phyloP scores from a whole-genome alignment of 1,284 basidiomycete genomes.

The Cryptococcus amylolentus region DNA sequence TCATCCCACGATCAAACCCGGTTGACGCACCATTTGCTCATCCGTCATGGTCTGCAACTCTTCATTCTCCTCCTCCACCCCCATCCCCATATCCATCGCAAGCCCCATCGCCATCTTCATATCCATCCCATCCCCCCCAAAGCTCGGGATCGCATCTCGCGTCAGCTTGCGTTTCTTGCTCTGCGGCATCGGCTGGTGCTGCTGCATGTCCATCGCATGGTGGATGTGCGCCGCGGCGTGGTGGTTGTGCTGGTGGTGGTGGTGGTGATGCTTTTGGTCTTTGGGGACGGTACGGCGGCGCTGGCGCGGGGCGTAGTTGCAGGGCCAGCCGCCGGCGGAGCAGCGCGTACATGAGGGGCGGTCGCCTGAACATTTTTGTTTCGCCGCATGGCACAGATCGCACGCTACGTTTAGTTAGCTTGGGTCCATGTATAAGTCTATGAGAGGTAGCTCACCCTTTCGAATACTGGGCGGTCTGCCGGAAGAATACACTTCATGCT shows the following conservation, averaged over 20 bases:
- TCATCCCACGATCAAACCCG: not conserved
- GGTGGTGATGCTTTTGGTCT: constrained; percentile 30
- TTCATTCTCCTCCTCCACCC: constrained; percentile 44
- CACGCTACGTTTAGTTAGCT: not conserved
- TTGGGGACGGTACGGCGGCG: constrained; percentile 47
- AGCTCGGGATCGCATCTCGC: constrained; percentile 24
- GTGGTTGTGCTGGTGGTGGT: constrained; percentile 17
- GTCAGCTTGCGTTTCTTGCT: constrained; percentile 44
- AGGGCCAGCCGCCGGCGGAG: constrained; percentile 44
- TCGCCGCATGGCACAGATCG: constrained; percentile 1
- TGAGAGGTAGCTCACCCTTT: constrained; percentile 31
- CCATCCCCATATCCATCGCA: constrained; percentile 45
- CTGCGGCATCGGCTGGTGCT: constrained; percentile 2
- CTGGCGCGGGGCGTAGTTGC: constrained; percentile 47
- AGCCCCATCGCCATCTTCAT: constrained; percentile 47
- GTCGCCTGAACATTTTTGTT: constrained; percentile 48
- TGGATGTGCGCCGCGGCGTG: constrained; percentile 12
- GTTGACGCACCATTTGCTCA: constrained; percentile 43
- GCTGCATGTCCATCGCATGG: constrained; percentile 10
- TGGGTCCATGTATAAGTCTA: not conserved
- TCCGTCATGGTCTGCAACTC: constrained; percentile 42
- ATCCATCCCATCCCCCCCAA: constrained; percentile 36
- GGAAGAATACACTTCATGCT: constrained; percentile 5
- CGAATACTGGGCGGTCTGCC: constrained; percentile 43
- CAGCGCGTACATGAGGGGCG: constrained; percentile 47